These are phyloP conservation scores for Gossypium thurberi DNA, from an alignment of 345 rosid species.

Conservation along the genomic window DNA sequence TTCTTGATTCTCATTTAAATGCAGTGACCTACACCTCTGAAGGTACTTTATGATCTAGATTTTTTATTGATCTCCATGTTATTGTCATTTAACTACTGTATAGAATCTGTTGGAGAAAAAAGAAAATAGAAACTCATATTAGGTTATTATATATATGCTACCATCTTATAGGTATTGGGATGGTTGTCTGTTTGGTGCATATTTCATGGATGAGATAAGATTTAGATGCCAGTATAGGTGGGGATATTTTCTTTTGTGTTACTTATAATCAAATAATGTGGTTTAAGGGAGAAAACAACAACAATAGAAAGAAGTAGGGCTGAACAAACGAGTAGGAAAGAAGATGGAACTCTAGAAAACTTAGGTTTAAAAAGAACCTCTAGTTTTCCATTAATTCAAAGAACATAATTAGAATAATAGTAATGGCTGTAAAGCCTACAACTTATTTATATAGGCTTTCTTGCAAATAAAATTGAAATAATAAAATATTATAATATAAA, in stretches of 20 bases:
- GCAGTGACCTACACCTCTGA: not conserved
- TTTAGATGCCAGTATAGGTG: not conserved
- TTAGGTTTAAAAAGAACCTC: no score
- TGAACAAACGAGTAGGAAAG: no score
- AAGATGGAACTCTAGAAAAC: no score
- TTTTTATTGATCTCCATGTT: not conserved
- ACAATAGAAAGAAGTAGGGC: no score
- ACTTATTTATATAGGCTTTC: no score
- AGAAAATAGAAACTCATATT: not conserved
- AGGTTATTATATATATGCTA: not conserved
- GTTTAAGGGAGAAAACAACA: no score
- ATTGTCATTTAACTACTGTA: not conserved
- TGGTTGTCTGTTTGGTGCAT: not conserved
- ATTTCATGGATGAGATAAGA: not conserved
- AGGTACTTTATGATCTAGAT: conserved; percentile 1
- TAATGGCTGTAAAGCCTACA: not conserved
- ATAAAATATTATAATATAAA: no score
- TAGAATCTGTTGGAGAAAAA: not conserved
- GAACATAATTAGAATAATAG: not conserved
- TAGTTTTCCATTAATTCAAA: no score
- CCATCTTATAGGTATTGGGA: not conserved
- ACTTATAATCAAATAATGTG: not conserved
- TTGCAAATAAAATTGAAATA: no score
- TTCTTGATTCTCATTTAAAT: not conserved
- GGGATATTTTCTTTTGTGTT: not conserved